Base-by-base conservation (phyloP, 2,329 filamentous ascomycete species). In the Fusarium virguliforme region DNA sequence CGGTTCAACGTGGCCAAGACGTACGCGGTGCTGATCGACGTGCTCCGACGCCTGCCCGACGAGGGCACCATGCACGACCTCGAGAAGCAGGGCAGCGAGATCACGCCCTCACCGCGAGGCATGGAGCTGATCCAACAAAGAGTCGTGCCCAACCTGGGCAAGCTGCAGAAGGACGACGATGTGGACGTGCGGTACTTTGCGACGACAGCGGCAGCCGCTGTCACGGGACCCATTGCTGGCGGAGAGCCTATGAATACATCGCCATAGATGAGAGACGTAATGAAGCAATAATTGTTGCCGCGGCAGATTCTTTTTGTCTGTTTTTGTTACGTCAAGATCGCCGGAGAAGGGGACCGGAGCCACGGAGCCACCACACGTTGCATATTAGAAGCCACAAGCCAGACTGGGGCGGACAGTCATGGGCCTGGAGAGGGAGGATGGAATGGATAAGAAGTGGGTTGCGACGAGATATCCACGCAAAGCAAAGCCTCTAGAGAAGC, bases 1-100 rank as follows among this genome's bases (percentile, higher is more conserved):
- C 94, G 96, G 57, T 99, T 99, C 89, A 99, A 99, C 82, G 96
- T 99, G 53, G 96, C 96, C 75, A 99, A 99, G 86, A 98, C 96
- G 51, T 99, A 98, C 79, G 90, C 91, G 24, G 91, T 96, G 57
- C 86, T 99, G 65, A 94, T 98, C 77, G 91, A 93, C 75, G 94
- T 95, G n/a, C 88, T 99, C 78, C 94, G 95, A 83, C 92, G 94
- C 75, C 87, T 99, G 62, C 95, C 96, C 3, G 93, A 95, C 60
- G 88, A 96, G 78, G 94, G 94, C 68, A 98, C 95, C 13, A 87
- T 98, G 69, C 90, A 92, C 79, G 90, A 94, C 58, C 83, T 97
- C 65, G 94, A 98, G 82, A 96, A 97, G 85, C 89, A 92, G 30
- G 92, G 90, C 64, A 82, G 82, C 67, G 83, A 87, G 77, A 85